Conservation (phyloP, 2,329 filamentous ascomycete species). For the Trichoderma pleuroti region DNA sequence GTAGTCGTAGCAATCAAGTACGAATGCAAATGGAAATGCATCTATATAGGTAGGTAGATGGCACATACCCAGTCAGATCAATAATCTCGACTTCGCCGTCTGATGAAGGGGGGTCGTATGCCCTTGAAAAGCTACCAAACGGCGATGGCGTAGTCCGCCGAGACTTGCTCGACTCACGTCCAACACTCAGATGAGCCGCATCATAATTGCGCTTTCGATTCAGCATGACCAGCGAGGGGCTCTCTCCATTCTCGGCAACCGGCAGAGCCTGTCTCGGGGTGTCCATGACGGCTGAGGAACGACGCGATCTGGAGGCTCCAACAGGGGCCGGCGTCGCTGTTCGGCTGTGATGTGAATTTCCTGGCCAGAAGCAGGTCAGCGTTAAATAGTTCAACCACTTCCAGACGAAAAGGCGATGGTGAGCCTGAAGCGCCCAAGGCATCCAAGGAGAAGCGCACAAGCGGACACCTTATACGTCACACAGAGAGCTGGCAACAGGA, state of each 20-base stretch:
- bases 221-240: conserved; percentile 25
- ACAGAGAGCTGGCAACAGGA: not conserved
- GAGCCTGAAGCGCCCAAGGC: not conserved
- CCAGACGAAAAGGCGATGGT: not conserved
- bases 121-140: not conserved
- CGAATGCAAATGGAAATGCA: not conserved
- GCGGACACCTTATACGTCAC: not conserved
- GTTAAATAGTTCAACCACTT: not conserved
- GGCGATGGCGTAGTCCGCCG: conserved; percentile 31
- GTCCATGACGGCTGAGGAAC: conserved; percentile 23
- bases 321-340: not conserved
- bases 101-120: not conserved
- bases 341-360: not conserved
- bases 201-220: conserved; percentile 31
- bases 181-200: conserved; percentile 21
- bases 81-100: conserved; percentile 32
- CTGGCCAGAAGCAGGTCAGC: not conserved
- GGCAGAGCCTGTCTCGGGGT: conserved; percentile 19
- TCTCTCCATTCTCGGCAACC: conserved; percentile 13
- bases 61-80: conserved; percentile 42
- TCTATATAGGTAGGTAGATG: not conserved
- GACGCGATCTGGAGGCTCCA: not conserved
- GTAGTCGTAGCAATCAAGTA: not conserved
- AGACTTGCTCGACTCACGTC: conserved; percentile 30
- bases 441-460: not conserved